A percentile compares a stretch with the other conserved stretches of the same genome.
phyloP scores from a whole-genome alignment of 495 filamentous ascomycete genomes.

The Chaetomium tenue region DNA sequence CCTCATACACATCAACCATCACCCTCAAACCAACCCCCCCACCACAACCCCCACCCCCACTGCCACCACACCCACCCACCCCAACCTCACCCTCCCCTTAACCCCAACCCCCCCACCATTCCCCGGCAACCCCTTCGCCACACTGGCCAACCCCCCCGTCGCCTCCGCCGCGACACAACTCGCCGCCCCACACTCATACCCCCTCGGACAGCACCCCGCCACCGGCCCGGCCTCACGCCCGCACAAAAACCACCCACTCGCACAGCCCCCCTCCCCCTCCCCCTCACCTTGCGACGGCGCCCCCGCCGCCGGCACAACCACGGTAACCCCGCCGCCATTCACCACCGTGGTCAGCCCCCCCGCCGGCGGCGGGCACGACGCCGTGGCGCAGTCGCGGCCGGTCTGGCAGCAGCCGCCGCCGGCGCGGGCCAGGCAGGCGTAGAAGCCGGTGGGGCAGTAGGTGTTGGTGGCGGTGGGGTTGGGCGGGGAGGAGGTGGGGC shows the following conservation, averaged over 20 bases:
- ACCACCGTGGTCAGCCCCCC: slow-evolving; percentile 57
- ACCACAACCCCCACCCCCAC: neutral
- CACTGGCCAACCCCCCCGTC: slow-evolving; percentile 43
- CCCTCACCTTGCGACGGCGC: slow-evolving; percentile 35
- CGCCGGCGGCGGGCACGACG: slow-evolving; percentile 52
- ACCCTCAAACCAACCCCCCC: neutral
- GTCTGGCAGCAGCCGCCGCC: slow-evolving; percentile 66
- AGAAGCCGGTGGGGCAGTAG: slow-evolving; percentile 58
- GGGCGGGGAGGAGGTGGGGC: slow-evolving; percentile 40
- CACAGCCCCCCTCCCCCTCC: slow-evolving; percentile 52
- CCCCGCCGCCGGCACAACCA: slow-evolving; percentile 59
- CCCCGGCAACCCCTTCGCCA: slow-evolving; percentile 58
- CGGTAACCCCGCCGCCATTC: slow-evolving; percentile 59
- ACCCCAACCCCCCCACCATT: neutral
- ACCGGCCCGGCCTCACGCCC: slow-evolving; percentile 48
- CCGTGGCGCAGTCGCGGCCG: slow-evolving; percentile 70
- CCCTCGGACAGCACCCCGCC: slow-evolving; percentile 76
- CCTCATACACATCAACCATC: neutral
- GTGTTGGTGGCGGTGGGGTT: slow-evolving; percentile 18
- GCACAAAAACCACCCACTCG: slow-evolving; percentile 76
- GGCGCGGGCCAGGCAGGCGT: slow-evolving; percentile 52
- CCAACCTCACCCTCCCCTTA: neutral
- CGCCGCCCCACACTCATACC: slow-evolving; percentile 65
- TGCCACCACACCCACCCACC: too few relatives aligned
- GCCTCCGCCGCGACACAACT: slow-evolving; percentile 60